Evolutionary conservation across 2,329 filamentous ascomycete species (phyloP), one percentile per base, ranked within the genome.

Genomic region (Apiospora kogelbergensis): DNA sequence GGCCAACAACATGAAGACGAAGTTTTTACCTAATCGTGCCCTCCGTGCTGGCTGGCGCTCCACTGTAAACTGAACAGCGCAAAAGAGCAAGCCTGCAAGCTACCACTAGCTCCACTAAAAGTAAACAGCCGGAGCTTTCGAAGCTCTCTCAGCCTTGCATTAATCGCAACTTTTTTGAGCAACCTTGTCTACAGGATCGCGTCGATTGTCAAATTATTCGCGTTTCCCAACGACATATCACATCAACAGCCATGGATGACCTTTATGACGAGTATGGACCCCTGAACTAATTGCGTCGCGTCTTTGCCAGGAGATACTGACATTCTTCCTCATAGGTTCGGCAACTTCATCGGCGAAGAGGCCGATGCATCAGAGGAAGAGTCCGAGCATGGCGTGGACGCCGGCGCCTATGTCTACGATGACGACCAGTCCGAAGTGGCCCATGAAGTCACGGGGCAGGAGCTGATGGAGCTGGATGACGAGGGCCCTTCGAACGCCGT

Each of bases 291-390:
- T 3, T 2, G 15, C 10, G 26, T 37, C 7, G 40, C 26, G 17
- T 42, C 15, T 45, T 30, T 20, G 41, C n/a, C 9, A 22, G n/a
- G 60, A 17, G 37, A 71, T 7, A 67, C 73, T 74, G 69, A 77
- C 41, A 68, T n/a, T 60, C 65, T 57, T 15, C 17, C 66, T 46
- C 42, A 57, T 74, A 97, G 94, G 86, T 98, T 98, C 84, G 95
- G 95, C 78, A 98, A 98, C 84, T 98, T 96, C 83, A 97, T 98
- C 79, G 96, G 96, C 78, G 96, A 98, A 82, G 93, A 93, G 77
- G 91, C 84, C 74, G 88, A 90, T 80, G 92, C 92, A 80, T 96
- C 93, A 69, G 95, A 97, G 78, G 91, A 93, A 78, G 95, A 95
- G 77, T 95, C 93, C 75, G 90, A 94, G 78, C 89, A 89, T 77